phyloP scores from a whole-genome alignment of 805 yeast species.

The Clavispora santaluciae region DNA sequence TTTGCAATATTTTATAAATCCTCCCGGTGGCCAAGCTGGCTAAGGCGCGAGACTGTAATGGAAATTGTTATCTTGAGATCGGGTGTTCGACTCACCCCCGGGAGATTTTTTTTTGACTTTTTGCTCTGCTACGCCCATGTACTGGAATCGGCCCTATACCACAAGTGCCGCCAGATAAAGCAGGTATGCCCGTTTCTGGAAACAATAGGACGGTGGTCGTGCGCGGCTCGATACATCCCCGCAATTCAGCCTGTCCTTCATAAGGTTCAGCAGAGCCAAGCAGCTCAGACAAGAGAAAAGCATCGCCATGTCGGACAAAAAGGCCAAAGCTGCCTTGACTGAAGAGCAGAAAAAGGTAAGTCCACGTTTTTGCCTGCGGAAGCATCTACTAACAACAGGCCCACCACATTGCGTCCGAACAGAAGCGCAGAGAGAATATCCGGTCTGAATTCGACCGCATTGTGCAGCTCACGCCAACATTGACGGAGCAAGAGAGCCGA shows the following conservation, averaged over 20 bases:
- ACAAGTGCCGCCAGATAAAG: neutral
- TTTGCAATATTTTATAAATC: neutral
- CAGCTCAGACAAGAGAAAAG: neutral
- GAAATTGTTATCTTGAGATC: conserved; percentile 8
- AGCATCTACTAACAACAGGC: conserved; percentile 35
- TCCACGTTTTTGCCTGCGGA: neutral
- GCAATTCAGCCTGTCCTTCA: too few relatives aligned
- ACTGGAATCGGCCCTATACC: too few relatives aligned
- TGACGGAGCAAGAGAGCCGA: conserved; percentile 65
- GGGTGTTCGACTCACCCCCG: conserved; percentile 13
- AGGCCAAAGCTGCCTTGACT: conserved; percentile 2
- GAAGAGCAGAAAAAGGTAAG: conserved; percentile 19
- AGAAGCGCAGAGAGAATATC: conserved; percentile 80
- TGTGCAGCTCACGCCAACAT: conserved; percentile 69
- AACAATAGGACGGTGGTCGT: neutral
- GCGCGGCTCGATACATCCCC: neutral
- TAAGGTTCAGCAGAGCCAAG: too few relatives aligned
- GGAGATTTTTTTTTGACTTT: conserved; percentile 5
- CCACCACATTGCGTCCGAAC: conserved; percentile 81
- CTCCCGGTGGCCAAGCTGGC: conserved; percentile 12
- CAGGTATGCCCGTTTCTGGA: neutral
- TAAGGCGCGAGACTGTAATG: conserved; percentile 11
- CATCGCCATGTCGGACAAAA: neutral
- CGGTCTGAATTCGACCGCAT: conserved; percentile 75
- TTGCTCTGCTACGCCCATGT: conserved; percentile 1